A percentile compares a stretch with the other conserved stretches of the same genome.
Conservation (phyloP, 139 green algal genomes). For the Chlorella sorokiniana region DNA sequence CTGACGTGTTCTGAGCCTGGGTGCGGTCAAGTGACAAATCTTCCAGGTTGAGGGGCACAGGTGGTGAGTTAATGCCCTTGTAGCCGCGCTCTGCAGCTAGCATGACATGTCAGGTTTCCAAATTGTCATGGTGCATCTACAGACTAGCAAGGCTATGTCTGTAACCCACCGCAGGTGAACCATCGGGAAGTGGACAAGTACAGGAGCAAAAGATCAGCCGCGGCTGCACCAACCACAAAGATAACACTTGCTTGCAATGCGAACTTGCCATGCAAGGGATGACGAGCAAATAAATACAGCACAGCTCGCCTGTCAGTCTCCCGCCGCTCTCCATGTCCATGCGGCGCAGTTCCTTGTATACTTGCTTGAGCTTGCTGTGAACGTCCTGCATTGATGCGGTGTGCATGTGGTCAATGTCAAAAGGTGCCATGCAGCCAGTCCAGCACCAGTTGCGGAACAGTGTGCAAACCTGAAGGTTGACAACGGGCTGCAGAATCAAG, state of each 20-base stretch:
- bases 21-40: constrained; percentile 50
- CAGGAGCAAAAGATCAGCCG: constrained; percentile 70
- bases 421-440: neutral
- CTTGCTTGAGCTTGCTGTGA: constrained; percentile 39
- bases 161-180: constrained; percentile 60
- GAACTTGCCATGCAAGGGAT: neutral
- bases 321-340: constrained; percentile 52
- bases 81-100: constrained; percentile 66
- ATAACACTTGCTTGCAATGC: neutral
- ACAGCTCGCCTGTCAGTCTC: constrained; percentile 66
- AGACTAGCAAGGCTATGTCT: neutral
- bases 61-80: constrained; percentile 64
- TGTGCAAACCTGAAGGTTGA: neutral
- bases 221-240: constrained; percentile 9
- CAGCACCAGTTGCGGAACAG: too few species aligned
- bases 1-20: constrained; percentile 2
- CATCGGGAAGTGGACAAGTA: constrained; percentile 69
- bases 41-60: constrained; percentile 64
- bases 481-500: constrained; percentile 1
- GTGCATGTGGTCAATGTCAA: too few species aligned
- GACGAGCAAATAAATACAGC: constrained; percentile 15
- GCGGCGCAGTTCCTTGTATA: constrained; percentile 53
- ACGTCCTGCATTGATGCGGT: constrained; percentile 36
- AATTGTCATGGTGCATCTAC: too few species aligned
- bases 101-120: neutral